Conservation (phyloP, 2,329 filamentous ascomycete species). For the Fusarium clavum region DNA sequence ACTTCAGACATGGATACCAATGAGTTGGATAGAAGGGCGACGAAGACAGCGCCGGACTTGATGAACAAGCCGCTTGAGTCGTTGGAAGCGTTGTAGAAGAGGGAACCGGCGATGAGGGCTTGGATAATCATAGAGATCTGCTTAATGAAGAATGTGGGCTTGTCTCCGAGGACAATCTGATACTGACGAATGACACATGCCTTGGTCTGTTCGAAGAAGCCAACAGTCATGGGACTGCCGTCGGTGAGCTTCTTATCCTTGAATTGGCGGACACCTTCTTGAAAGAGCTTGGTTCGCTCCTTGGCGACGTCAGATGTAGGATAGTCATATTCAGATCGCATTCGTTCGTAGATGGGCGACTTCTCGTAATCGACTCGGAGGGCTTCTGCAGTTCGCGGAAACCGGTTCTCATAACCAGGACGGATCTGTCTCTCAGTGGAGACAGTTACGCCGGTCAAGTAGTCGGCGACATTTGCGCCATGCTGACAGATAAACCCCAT, state of each 20-base stretch:
- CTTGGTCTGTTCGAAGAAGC: slow-evolving; percentile 66
- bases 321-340: slow-evolving; percentile 69
- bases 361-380: slow-evolving; percentile 64
- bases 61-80: slow-evolving; percentile 71
- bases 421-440: slow-evolving; percentile 75
- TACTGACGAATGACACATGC: slow-evolving; percentile 70
- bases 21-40: slow-evolving; percentile 71
- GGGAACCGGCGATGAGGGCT: slow-evolving; percentile 71
- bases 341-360: slow-evolving; percentile 61
- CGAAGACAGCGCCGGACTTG: slow-evolving; percentile 73
- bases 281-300: slow-evolving; percentile 64
- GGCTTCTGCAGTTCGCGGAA: slow-evolving; percentile 58
- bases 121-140: slow-evolving; percentile 68
- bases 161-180: slow-evolving; percentile 74
- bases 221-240: slow-evolving; percentile 66
- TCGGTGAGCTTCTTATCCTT: slow-evolving; percentile 66
- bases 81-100: slow-evolving; percentile 73
- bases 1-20: slow-evolving; percentile 75
- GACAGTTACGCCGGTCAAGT: slow-evolving; percentile 72
- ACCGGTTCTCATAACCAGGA: slow-evolving; percentile 52
- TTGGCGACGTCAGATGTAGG: slow-evolving; percentile 62
- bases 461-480: slow-evolving; percentile 65
- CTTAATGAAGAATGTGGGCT: slow-evolving; percentile 71
- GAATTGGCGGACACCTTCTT: slow-evolving; percentile 62
- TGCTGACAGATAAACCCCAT: slow-evolving; percentile 73